phyloP scores from a whole-genome alignment of 2,329 filamentous ascomycete genomes.

The Zymoseptoria tritici region DNA sequence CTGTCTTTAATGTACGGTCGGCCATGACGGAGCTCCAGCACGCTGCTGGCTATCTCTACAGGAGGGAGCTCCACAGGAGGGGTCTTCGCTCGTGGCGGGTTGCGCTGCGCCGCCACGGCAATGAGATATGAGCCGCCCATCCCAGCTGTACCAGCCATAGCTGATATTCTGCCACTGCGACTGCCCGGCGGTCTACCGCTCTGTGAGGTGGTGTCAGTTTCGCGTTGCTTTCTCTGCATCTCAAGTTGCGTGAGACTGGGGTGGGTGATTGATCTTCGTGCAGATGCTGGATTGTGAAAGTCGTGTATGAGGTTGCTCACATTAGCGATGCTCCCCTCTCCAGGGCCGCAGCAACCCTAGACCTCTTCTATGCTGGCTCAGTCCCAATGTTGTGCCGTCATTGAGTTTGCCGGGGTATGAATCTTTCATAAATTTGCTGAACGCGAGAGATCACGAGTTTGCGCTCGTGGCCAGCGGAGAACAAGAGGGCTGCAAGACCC shows the following conservation, averaged over 20 bases:
- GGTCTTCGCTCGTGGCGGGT: slow-evolving; percentile 1
- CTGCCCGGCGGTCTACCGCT: background rate
- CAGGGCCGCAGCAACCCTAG: background rate
- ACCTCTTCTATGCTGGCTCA: background rate
- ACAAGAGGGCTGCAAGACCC: too few relatives aligned
- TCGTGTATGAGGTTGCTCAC: background rate
- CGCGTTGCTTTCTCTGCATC: background rate
- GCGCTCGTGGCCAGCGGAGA: background rate
- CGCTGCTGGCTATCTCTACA: slow-evolving; percentile 1
- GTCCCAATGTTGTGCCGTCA: background rate
- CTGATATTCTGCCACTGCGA: background rate
- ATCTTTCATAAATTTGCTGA: background rate
- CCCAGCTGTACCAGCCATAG: background rate
- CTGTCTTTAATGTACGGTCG: slow-evolving; percentile 76
- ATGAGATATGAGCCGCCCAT: background rate
- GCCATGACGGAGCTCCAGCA: slow-evolving; percentile 58
- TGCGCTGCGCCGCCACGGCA: background rate
- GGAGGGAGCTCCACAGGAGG: background rate
- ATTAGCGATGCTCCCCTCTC: background rate
- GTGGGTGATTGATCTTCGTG: background rate
- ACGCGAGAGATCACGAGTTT: background rate
- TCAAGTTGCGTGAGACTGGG: background rate
- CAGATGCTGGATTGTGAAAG: background rate
- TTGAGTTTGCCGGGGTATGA: background rate
- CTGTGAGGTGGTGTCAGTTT: background rate